phyloP scores from a whole-genome alignment of 139 green algal species.

The Marvania coccoides region DNA sequence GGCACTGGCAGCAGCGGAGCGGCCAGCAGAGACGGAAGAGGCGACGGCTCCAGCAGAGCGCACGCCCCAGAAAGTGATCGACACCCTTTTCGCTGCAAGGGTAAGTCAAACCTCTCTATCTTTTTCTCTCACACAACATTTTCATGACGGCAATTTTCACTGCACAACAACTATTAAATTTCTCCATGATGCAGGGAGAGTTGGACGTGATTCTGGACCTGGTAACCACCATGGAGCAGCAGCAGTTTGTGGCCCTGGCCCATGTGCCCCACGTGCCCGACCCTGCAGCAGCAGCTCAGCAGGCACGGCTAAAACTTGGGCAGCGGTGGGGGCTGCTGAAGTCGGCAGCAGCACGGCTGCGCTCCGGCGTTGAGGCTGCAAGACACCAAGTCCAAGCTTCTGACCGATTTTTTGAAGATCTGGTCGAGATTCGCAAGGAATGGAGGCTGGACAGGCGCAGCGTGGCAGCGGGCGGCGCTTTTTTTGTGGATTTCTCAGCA shows the following conservation, averaged over 20 bases:
- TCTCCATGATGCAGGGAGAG: constrained; percentile 1
- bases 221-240: constrained; percentile 19
- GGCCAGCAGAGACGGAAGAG: background rate
- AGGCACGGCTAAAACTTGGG: background rate
- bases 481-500: background rate
- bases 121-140: too few species aligned
- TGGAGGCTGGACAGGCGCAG: constrained; percentile 8
- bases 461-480: background rate
- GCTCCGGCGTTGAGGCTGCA: background rate
- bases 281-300: background rate
- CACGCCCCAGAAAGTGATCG: constrained; percentile 13
- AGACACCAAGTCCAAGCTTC: background rate
- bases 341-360: background rate
- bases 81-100: constrained; percentile 14
- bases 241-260: constrained; percentile 23
- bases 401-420: constrained; percentile 6
- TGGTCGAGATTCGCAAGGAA: constrained; percentile 1
- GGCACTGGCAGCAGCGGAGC: background rate
- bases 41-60: background rate
- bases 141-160: too few species aligned
- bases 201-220: constrained; percentile 29
- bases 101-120: background rate
- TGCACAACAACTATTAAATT: too few species aligned
- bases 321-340: background rate
- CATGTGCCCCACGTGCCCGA: background rate